Conservation (phyloP, 306 rosid species). For the Citrullus amarus region DNA sequence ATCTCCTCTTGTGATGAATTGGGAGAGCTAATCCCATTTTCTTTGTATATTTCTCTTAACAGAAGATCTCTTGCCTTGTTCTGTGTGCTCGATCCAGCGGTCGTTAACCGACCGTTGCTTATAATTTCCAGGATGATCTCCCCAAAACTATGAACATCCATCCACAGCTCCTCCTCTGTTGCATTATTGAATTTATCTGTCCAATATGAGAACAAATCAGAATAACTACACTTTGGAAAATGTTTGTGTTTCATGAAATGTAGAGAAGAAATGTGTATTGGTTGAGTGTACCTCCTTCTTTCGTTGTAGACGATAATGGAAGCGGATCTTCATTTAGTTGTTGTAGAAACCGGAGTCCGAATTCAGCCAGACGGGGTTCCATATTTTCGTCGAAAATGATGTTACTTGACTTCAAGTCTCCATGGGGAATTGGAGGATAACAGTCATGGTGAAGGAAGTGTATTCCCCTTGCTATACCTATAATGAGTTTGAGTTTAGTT, state of each 20-base stretch:
- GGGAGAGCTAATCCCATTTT: slow-evolving; percentile 36
- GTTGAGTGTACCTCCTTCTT: slow-evolving; percentile 47
- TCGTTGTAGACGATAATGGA: slow-evolving; percentile 22
- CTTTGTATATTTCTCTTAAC: slow-evolving; percentile 44
- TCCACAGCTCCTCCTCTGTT: slow-evolving; percentile 51
- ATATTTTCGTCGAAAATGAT: slow-evolving; percentile 76
- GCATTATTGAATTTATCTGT: slow-evolving; percentile 38
- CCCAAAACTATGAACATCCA: slow-evolving; percentile 62
- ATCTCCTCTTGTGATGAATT: slow-evolving; percentile 43
- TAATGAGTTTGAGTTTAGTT: slow-evolving; percentile 48
- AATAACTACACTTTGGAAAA: neutral
- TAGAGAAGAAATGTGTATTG: neutral
- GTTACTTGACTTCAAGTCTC: slow-evolving; percentile 67
- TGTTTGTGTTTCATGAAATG: neutral
- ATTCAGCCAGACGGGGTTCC: slow-evolving; percentile 81
- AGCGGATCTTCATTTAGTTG: slow-evolving; percentile 36
- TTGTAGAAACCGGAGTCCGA: slow-evolving; percentile 52
- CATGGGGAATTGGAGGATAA: slow-evolving; percentile 73
- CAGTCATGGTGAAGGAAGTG: slow-evolving; percentile 86
- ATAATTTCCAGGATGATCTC: slow-evolving; percentile 58
- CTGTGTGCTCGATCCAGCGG: slow-evolving; percentile 39
- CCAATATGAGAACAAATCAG: slow-evolving; percentile 5
- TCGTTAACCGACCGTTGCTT: slow-evolving; percentile 43
- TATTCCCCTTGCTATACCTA: slow-evolving; percentile 68
- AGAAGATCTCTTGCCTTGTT: slow-evolving; percentile 45